A percentile compares a stretch with the other conserved stretches of the same genome.
Evolutionary conservation across 75 land plant species (phyloP).

Genomic region (Cupressus sempervirens): DNA sequence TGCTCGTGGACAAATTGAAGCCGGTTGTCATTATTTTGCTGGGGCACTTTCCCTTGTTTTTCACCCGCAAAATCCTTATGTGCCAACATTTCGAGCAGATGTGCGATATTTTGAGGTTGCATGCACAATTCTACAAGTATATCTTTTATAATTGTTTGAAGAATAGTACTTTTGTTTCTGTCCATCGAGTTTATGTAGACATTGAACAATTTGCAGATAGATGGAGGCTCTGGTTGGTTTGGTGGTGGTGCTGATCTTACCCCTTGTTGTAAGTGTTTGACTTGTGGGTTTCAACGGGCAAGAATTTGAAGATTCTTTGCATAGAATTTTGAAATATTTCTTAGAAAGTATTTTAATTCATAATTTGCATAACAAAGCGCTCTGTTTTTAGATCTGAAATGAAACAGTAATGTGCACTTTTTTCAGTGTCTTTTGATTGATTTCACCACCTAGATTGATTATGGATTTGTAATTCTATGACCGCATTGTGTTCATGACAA

Average conservation of each 20-base stretch:
- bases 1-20: constrained; percentile 28
- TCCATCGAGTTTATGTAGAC: neutral
- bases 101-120: constrained; percentile 41
- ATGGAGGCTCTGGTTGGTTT: constrained; percentile 41
- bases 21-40: constrained; percentile 37
- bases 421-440: neutral
- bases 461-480: neutral
- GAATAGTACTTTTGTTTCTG: neutral
- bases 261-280: constrained; percentile 32
- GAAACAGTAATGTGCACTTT: neutral
- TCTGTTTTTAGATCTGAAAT: neutral
- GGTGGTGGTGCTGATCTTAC: constrained; percentile 54
- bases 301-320: neutral
- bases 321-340: neutral
- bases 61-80: constrained; percentile 38
- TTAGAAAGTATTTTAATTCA: neutral
- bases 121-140: neutral
- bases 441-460: neutral
- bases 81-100: constrained; percentile 46
- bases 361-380: neutral
- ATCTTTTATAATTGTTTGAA: neutral
- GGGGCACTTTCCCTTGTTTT: constrained; percentile 50
- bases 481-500: neutral
- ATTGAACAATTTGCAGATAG: constrained; percentile 17
- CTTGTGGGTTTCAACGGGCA: neutral